Percentiles rank a stretch among this genome's conserved stretches.
phyloP scores from a whole-genome alignment of 306 rosid genomes.

The Dryas octopetala region DNA sequence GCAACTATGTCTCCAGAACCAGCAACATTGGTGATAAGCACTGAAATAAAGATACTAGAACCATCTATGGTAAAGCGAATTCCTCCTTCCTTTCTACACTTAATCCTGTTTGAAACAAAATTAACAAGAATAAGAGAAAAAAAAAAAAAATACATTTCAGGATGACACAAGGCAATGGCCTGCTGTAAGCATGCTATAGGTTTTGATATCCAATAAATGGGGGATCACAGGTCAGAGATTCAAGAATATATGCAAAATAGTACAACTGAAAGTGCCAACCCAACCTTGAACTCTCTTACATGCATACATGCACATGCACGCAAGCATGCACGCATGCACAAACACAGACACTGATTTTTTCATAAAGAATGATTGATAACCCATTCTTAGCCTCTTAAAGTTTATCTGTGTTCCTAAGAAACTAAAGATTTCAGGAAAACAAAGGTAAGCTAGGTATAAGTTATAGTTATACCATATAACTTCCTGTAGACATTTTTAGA shows the following conservation, averaged over 20 bases:
- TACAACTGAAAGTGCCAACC: neutral
- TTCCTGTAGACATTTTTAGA: neutral
- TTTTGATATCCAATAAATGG: neutral
- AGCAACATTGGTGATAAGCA: slow-evolving; percentile 82
- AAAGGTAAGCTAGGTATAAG: neutral
- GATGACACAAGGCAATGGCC: neutral
- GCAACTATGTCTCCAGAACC: slow-evolving; percentile 76
- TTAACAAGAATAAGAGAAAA: neutral
- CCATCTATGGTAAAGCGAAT: slow-evolving; percentile 66
- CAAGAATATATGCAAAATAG: neutral
- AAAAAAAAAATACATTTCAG: neutral
- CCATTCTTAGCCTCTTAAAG: neutral
- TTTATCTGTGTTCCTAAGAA: neutral
- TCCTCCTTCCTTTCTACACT: slow-evolving; percentile 92
- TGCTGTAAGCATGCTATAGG: neutral
- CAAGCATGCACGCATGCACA: too few relatives aligned
- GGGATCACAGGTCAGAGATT: neutral
- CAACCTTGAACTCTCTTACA: neutral
- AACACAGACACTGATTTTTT: too few relatives aligned
- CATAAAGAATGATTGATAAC: neutral
- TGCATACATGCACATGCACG: neutral
- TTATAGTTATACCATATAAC: neutral
- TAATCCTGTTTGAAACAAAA: slow-evolving; percentile 55
- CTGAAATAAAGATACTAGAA: slow-evolving; percentile 74
- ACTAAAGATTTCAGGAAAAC: neutral